Evolutionary conservation across 2,329 filamentous ascomycete species (phyloP), one percentile per base, ranked within the genome.

Genomic region (Aspergillus sergii): DNA sequence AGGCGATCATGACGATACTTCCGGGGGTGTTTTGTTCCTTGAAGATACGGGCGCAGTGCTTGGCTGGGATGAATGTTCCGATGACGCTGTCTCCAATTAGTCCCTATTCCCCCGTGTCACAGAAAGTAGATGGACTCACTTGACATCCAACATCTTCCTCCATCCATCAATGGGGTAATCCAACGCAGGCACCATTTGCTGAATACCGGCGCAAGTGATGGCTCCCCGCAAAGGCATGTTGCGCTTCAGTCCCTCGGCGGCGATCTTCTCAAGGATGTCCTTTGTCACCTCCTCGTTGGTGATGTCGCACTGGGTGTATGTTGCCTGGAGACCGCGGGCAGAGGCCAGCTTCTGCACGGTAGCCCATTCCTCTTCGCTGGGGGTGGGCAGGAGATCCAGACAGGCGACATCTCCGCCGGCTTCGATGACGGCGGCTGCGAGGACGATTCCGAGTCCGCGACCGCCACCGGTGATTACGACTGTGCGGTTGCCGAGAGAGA

Each of bases 1-100:
- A 89, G n/a, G 84, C 88, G 72, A 91, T 89, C 71, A 91, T 77
- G 16, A 87, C 86, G 64, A 91, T 85, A 72, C 86, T 90, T 0
- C 89, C 88, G 7, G 81, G 79, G 30, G 79, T 74, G 9, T 79
- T 76, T 32, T 86, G 81, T 57, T 84, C 83, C 26, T 88, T 80
- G 85, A 91, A 88, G 75, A 75, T 71, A 11, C 68, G 68, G 1
- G 75, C 75, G 16, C 70, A 72, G 30, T 71, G 68, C 66, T 76
- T 76, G 2, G 75, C 75, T 5, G 73, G 70, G 46, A 78, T 71
- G 41, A 78, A 78, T 0, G 74, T 75, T n/a, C 76, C 76, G 16
- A 73, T 73, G 1, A 79, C 76, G 59, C 70, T 73, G 48, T 72
- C 26, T 28, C 26, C 26, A 28, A 28, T 28, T 8, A 28, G 26